Evolutionary conservation across 805 yeast species (phyloP), one percentile per base, ranked within the genome.

Genomic region (Blastobotrys attinorum): DNA sequence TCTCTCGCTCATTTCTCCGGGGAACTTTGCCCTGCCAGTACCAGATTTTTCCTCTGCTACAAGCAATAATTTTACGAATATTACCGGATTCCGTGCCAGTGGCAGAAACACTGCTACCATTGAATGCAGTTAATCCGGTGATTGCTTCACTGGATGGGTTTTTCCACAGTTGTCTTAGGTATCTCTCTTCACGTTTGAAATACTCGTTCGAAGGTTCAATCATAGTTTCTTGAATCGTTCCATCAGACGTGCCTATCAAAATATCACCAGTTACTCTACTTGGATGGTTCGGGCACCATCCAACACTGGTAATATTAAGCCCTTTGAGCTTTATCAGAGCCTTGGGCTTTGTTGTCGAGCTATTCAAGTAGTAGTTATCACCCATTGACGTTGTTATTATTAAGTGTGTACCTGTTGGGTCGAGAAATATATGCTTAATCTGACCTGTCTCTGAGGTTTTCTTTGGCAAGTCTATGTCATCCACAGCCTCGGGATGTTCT

Each of bases 401-500:
- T 29, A 79, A 55, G 51, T 76, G 80, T 8, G 62, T 57, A 1
- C 83, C 83, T 0, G 70, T 55, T 0, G 73, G 70, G 54, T 77
- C 83, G 37, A 72, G 59, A 53, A 63, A 78, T 1, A 76, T 60
- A 31, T 59, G 52, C 18, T 55, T 57, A 16, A 69, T 60, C 15
- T 56, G 41, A 21, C 47, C 45, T 1, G 54, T 50, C 4, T 58
- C 59, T 25, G 54, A 48, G 17, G 51, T 44, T 22, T 57, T 56
- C 38, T 53, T 50, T 37, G 65, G 61, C 17, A 60, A 35, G 43
- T 59, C 63, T 16, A 64, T 52, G 32, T 66, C 62, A 34, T 68
- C 70, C 3, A 83, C 79, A 5, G 67, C 67, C 29, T 81, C 76
- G 1, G 92, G 92, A 40, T 70, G 69, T 40, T 76, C 79, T 49